A percentile compares a stretch with the other conserved stretches of the same genome.
phyloP scores from a whole-genome alignment of 305 asterid species.

The Andrographis paniculata region DNA sequence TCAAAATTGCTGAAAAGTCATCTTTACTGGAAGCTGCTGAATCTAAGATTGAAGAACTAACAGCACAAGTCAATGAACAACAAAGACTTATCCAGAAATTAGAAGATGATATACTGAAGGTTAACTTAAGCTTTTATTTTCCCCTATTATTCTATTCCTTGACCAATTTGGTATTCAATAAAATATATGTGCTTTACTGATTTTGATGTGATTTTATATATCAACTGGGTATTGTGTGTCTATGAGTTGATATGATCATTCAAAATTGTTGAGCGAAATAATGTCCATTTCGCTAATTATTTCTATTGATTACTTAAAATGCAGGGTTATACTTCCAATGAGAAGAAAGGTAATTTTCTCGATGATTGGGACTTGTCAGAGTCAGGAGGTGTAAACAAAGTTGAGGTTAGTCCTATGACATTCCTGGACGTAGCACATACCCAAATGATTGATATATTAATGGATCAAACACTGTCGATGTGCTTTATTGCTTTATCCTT shows the following conservation, averaged over 20 bases:
- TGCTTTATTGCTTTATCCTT: too few species aligned
- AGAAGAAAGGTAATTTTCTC: conserved; percentile 46
- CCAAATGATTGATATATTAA: too few species aligned
- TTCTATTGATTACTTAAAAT: conserved; percentile 18
- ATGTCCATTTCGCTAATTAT: conserved; percentile 11
- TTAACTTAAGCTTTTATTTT: conserved; percentile 17
- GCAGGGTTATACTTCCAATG: conserved; percentile 94
- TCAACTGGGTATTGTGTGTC: conserved; percentile 10
- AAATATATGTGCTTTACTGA: conserved; percentile 3
- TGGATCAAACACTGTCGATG: too few species aligned
- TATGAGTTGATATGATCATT: conserved; percentile 13
- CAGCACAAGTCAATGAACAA: conserved; percentile 61
- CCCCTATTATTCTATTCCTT: conserved; percentile 12
- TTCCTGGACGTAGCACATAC: too few species aligned
- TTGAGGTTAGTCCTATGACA: conserved; percentile 44
- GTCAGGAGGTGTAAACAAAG: conserved; percentile 60
- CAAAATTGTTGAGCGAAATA: conserved; percentile 10
- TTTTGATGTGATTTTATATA: conserved; percentile 8
- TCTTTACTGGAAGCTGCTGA: conserved; percentile 85
- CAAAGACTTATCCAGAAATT: conserved; percentile 91
- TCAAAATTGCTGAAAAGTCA: conserved; percentile 74
- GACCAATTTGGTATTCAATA: conserved; percentile 1
- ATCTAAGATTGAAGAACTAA: conserved; percentile 56
- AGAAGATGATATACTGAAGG: conserved; percentile 95
- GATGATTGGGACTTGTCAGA: conserved; percentile 96